Percentiles rank a stretch among this genome's conserved stretches.
phyloP scores from a whole-genome alignment of 2,329 filamentous ascomycete genomes.

The Cytospora mali region DNA sequence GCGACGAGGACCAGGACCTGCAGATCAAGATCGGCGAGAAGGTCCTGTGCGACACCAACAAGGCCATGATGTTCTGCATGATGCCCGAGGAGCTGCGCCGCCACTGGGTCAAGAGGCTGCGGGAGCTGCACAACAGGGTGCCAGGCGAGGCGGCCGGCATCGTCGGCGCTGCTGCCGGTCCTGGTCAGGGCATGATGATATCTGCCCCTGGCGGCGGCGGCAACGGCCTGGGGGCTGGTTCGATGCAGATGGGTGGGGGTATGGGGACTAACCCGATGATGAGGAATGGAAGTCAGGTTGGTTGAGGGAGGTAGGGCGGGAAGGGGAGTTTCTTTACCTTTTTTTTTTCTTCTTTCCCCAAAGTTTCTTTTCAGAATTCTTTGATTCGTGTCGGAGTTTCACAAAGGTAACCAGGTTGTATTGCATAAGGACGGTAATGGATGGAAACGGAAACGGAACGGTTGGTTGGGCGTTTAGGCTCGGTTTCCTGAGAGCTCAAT shows the following conservation, averaged over 20 bases:
- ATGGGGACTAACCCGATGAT: constrained; percentile 17
- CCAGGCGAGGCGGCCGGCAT: constrained; percentile 12
- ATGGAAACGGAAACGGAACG: background rate
- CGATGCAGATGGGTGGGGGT: constrained; percentile 22
- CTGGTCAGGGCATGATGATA: constrained; percentile 16
- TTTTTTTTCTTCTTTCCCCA: background rate
- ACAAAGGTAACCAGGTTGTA: background rate
- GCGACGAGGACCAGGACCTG: constrained; percentile 58
- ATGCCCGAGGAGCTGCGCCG: constrained; percentile 55
- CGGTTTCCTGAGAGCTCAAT: background rate
- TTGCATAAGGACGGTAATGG: background rate
- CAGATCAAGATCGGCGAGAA: constrained; percentile 63
- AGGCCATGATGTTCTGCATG: constrained; percentile 65
- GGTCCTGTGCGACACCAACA: constrained; percentile 60
- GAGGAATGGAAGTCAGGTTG: constrained; percentile 25
- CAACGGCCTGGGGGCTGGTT: constrained; percentile 3
- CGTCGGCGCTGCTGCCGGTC: background rate
- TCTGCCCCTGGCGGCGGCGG: constrained; percentile 8
- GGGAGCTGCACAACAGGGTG: constrained; percentile 48
- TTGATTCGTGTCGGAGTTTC: background rate
- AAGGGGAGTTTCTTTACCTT: background rate
- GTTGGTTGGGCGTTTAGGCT: constrained; percentile 1
- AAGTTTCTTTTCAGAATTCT: background rate
- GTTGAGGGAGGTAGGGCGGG: background rate
- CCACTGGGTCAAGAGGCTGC: constrained; percentile 58